Evolutionary conservation across 2,329 filamentous ascomycete genomes (phyloP), one percentile per base, ranked within the genome.

Genomic region (Aureobasidium namibiae): DNA sequence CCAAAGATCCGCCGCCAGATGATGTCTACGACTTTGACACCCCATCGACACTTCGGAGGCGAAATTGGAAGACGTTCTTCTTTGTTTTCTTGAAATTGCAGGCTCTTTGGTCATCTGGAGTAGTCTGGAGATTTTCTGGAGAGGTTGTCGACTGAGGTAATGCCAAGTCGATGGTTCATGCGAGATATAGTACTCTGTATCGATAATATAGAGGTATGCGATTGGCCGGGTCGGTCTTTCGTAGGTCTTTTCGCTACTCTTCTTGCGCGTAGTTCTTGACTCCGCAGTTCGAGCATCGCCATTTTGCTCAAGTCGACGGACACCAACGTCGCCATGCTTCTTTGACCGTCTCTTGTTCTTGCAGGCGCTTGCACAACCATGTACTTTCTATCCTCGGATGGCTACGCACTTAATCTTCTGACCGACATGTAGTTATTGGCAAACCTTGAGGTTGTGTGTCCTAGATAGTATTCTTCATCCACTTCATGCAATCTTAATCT

Each of bases 401-500:
- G 10, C 29, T 9, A 48, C n/a, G 26, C 11, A 9, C 33, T 29
- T 8, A 9, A 21, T 3, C 21, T 29, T 23, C 9, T 24, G 18
- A 2, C 13, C 4, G 31, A 49, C 29, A 36, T 10, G 11, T 49
- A 31, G 18, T 34, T n/a, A 21, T 14, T 16, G 36, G 29, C 29
- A 36, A 18, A 13, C 13, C 18, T 16, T 49, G 10, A 24, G 18
- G 2, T 52, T 29, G 23, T 52, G 10, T 9, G 14, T 18, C n/a
- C 34, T 13, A 18, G 7, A 39, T 45, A 21, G n/a, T 38, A 38
- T 8, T 29, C 5, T 29, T 13, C 18, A 23, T 13, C 21, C 18
- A 34, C 23, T 36, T 64, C 61, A 75, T 52, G 72, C 71, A 60
- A 77, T 74, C 65, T 74, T 72, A 56, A 78, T 73, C 67, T 70